A percentile compares a stretch with the other conserved stretches of the same genome.
Conservation (phyloP, 2,329 filamentous ascomycete genomes). For the Sclerotinia glacialis region DNA sequence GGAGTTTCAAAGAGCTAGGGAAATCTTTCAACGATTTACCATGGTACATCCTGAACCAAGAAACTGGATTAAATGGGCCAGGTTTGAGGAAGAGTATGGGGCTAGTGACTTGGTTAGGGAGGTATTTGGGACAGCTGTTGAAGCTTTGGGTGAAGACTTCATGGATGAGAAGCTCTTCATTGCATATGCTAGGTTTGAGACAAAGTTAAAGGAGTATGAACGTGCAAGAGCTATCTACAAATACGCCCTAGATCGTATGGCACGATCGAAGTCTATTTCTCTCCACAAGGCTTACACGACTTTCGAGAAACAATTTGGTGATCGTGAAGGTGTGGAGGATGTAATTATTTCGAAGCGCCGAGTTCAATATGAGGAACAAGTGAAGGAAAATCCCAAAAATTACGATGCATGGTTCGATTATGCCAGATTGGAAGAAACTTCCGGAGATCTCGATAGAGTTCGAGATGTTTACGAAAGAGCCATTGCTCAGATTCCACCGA, state of each 20-base stretch:
- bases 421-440: constrained; percentile 81
- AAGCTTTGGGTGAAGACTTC: constrained; percentile 88
- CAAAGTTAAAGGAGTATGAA: constrained; percentile 93
- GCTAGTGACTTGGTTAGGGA: constrained; percentile 89
- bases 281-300: constrained; percentile 94
- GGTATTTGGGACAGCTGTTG: constrained; percentile 84
- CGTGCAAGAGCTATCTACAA: constrained; percentile 94
- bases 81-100: constrained; percentile 93
- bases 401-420: constrained; percentile 99
- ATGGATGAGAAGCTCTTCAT: constrained; percentile 96
- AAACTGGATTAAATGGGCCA: constrained; percentile 99
- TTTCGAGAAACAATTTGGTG: constrained; percentile 97
- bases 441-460: constrained; percentile 77
- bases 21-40: constrained; percentile 87
- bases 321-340: constrained; percentile 89
- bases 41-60: constrained; percentile 89
- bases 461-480: constrained; percentile 93
- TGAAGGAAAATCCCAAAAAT: constrained; percentile 92
- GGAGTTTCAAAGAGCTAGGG: constrained; percentile 85
- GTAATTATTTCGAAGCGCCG: constrained; percentile 92
- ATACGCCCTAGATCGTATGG: constrained; percentile 87
- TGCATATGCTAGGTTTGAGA: constrained; percentile 90
- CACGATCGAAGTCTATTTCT: constrained; percentile 77
- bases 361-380: constrained; percentile 89
- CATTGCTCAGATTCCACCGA: constrained; percentile 91